Conservation (phyloP, 139 green algal species). For the Coelastrella sp. region DNA sequence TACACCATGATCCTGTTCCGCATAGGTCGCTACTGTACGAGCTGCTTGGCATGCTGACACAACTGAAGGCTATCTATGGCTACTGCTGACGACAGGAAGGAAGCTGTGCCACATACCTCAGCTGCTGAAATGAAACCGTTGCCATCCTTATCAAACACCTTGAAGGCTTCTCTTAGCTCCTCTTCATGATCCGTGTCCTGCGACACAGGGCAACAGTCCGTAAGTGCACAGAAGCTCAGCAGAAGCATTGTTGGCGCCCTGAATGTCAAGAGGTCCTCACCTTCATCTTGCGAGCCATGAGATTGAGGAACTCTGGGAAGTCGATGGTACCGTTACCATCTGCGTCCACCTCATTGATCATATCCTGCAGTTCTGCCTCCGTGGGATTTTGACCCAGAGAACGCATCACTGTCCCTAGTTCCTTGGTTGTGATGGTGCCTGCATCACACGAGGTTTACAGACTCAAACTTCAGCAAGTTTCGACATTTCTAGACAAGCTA, state of each 20-base stretch:
- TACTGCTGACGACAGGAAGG: neutral
- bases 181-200: slow-evolving; percentile 97
- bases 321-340: slow-evolving; percentile 99
- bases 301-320: slow-evolving; percentile 98
- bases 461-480: too few relatives aligned
- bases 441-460: neutral
- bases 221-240: neutral
- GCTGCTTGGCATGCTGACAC: too few relatives aligned
- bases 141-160: slow-evolving; percentile 99
- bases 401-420: slow-evolving; percentile 99
- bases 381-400: slow-evolving; percentile 99
- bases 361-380: slow-evolving; percentile 99
- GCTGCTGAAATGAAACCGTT: slow-evolving; percentile 99
- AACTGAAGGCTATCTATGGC: too few relatives aligned
- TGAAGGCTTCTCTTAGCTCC: slow-evolving; percentile 99
- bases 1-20: too few relatives aligned
- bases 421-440: slow-evolving; percentile 97
- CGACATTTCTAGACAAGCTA: too few relatives aligned
- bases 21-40: too few relatives aligned
- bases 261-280: slow-evolving; percentile 45
- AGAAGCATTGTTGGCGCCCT: neutral
- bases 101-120: slow-evolving; percentile 75
- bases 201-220: neutral
- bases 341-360: slow-evolving; percentile 99
- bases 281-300: slow-evolving; percentile 99